Base-by-base conservation (phyloP, 495 filamentous ascomycete genomes). In the Staphylotrichum longicolle region DNA sequence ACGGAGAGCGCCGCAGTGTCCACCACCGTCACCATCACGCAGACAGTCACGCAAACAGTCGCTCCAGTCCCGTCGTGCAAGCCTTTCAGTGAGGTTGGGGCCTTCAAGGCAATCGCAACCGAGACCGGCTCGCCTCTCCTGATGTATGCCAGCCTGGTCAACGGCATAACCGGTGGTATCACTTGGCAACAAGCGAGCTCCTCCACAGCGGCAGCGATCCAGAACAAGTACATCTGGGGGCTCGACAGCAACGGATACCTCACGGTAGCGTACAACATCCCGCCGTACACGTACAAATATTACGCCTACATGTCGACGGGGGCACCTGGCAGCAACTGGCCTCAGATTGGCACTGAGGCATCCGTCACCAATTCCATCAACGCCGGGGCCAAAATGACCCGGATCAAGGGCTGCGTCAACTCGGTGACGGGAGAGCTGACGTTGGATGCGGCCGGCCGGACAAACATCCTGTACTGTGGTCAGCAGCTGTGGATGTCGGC, bases 381-480 rank as follows among this genome's bases (percentile, higher is more conserved):
- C 10, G 5, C 5, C 11, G 42, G 42, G 11, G 42, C 7, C 9
- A 45, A 45, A 5, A 5, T 45, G 4, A 15, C 11, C 5, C 5
- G 12, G 10, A 5, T 45, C 10, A 12, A 15, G 11, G 42, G 42
- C 4, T 45, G 42, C 12, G 42, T 45, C 42, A 45, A 45, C 11
- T 45, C 42, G 42, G 42, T 12, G 8, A 45, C 42, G 7, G 42
- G 42, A 11, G 42, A 45, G 42, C 42, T 45, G 42, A 45, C 37
- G 37, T 10, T 39, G 37, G 45, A 59, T 5, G 57, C 57, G 8
- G 57, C 57, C 7, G 57, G 57, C 11, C 33, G 57, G 8, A 59
- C 48, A 34, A 59, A 59, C 20, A 39, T 59, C 15, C 46, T 59
- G 14, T 59, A 27, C 9, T 59, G 57, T 32, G 57, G 57, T 14